Evolutionary conservation across 2,329 filamentous ascomycete species (phyloP), one percentile per base, ranked within the genome.

Genomic region (Zalaria sp.): DNA sequence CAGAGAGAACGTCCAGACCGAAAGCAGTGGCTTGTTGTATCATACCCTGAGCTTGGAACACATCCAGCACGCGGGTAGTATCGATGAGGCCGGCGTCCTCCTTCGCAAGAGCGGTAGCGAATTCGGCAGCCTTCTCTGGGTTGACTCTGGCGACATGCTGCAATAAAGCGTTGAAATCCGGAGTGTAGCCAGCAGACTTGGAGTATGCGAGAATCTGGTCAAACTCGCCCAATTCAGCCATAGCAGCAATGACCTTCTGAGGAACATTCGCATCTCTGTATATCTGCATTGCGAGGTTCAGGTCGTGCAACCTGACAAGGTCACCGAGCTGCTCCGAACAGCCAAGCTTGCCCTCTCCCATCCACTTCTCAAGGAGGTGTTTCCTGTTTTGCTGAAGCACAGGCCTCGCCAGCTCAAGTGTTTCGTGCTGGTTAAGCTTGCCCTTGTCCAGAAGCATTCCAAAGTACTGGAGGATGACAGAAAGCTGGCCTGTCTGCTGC

Each of bases 11-110:
- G 64, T 98, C 91, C 26, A 98, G 75, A 40, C 98, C 68, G 75
- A 98, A 98, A n/a, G 89, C 88, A 3, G 93, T 98, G 5, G 89
- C 89, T 63, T 94, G 87, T 60, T 96, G 93, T 39, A 96, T 77
- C 87, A 96, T 91, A 55, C 87, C 88, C 63, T 98, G 91, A 6
- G 88, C 88, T 64, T 95, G 83, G 79, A 98, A 98, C 45, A 98
- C 87, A 61, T 98, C 91, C 38, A 95, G 86, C 25, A 95, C 88
- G 37, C 89, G 85, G 58, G 94, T 86, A 43, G 96, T 77, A 53
- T 96, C 91, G 50, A 98, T 81, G 45, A 95, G 68, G 26, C 86
- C 88, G 46, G 80, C 78, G 57, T 93, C 85, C 53, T 91, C 81
- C 61, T 91, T 94, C 35, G 85, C 89, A 46, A 98, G 74, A 49